phyloP scores from a whole-genome alignment of 495 filamentous ascomycete genomes.

The Aspergillus affinis region DNA sequence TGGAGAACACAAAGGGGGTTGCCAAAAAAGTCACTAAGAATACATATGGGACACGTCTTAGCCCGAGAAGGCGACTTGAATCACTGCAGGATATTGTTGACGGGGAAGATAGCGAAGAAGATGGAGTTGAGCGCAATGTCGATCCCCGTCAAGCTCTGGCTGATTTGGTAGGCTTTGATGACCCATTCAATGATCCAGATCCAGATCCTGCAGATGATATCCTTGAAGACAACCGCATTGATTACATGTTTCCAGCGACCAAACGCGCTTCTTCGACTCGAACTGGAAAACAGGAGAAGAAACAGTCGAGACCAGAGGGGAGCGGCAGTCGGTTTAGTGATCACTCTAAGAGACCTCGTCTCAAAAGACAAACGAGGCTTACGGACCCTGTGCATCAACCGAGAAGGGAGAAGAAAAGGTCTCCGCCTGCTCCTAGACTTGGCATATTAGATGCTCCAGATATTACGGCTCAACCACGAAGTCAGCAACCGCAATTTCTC shows the following conservation, averaged over 20 bases:
- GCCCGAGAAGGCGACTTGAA: conserved; percentile 17
- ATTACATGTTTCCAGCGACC: conserved; percentile 51
- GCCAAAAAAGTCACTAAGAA: conserved; percentile 41
- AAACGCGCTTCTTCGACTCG: conserved; percentile 3
- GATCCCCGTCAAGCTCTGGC: conserved; percentile 10
- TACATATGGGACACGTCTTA: conserved; percentile 15
- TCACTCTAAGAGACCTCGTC: conserved; percentile 28
- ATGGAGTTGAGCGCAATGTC: conserved; percentile 22
- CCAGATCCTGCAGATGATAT: conserved; percentile 36
- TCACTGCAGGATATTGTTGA: conserved; percentile 46
- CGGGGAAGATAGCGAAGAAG: conserved; percentile 47
- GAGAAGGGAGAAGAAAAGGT: conserved; percentile 29
- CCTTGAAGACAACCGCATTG: conserved; percentile 57
- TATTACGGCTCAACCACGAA: conserved; percentile 27
- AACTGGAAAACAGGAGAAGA: conserved; percentile 49
- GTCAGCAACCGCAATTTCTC: conserved; percentile 65
- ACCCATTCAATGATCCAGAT: conserved; percentile 20
- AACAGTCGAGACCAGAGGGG: conserved; percentile 26
- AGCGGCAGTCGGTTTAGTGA: conserved; percentile 12
- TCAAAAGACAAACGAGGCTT: conserved; percentile 33
- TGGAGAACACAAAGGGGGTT: conserved; percentile 42
- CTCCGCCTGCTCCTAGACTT: conserved; percentile 41
- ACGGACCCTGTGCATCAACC: conserved; percentile 29
- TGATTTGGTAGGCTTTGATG: conserved; percentile 21
- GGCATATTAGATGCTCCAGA: conserved; percentile 72